These are phyloP conservation scores for Pseudomicrostroma phylloplanum DNA, from an alignment of 1,284 basidiomycete genomes.

Conservation along the genomic window DNA sequence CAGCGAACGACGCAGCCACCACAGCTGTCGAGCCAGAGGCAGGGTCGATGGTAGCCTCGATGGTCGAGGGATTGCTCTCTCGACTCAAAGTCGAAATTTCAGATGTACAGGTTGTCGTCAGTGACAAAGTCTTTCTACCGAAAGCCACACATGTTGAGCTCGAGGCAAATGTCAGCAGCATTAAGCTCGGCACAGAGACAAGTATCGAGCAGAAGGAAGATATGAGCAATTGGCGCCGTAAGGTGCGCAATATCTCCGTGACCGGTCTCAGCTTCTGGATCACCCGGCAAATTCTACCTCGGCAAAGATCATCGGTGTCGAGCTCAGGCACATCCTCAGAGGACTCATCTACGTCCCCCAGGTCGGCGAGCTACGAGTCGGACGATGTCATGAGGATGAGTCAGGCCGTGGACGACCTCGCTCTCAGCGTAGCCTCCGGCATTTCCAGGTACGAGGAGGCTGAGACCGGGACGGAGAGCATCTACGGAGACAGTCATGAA, in stretches of 20 bases:
- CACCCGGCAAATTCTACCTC: not conserved
- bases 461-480: constrained; percentile 14
- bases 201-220: not conserved
- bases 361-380: not conserved
- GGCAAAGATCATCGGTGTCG: not conserved
- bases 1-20: constrained; percentile 1
- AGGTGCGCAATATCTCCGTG: not conserved
- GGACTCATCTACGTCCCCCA: not conserved
- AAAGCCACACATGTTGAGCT: not conserved
- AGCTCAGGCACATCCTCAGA: not conserved
- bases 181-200: not conserved
- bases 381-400: constrained; percentile 4
- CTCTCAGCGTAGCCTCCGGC: constrained; percentile 4
- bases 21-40: constrained; percentile 3
- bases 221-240: not conserved
- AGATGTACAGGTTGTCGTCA: constrained; percentile 16
- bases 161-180: not conserved
- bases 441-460: not conserved
- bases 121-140: not conserved
- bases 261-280: not conserved
- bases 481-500: constrained; percentile 16
- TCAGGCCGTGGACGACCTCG: constrained; percentile 5
- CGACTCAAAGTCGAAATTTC: constrained; percentile 27
- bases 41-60: constrained; percentile 22
- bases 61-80: constrained; percentile 31